Evolutionary conservation across 805 yeast genomes (phyloP).

Genomic region (Lachancea sp.): DNA sequence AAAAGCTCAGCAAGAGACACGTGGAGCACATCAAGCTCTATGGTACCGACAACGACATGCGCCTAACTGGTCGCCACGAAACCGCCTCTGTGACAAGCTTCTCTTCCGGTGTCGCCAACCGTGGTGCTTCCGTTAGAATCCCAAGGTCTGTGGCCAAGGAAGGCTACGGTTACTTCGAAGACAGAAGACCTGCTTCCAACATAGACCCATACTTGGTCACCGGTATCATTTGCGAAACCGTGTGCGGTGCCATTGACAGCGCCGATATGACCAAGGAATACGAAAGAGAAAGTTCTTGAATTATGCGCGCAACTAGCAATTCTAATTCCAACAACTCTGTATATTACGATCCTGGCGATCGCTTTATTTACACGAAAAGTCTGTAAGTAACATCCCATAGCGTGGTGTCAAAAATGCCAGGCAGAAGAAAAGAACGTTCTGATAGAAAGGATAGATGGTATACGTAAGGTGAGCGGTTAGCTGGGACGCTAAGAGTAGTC

Average conservation of each 20-base stretch:
- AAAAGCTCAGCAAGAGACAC: conserved; percentile 92
- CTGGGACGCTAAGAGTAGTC: no score
- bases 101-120: conserved; percentile 98
- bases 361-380: neutral
- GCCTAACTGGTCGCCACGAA: conserved; percentile 98
- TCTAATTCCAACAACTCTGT: neutral
- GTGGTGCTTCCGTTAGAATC: conserved; percentile 98
- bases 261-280: conserved; percentile 91
- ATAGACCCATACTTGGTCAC: conserved; percentile 98
- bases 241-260: conserved; percentile 88
- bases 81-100: conserved; percentile 89
- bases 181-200: conserved; percentile 99
- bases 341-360: conserved; percentile 8
- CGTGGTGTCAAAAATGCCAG: conserved; percentile 1
- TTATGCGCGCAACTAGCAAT: neutral
- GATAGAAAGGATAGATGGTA: neutral
- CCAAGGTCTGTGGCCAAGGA: conserved; percentile 98
- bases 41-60: conserved; percentile 90
- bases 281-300: conserved; percentile 31
- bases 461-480: no score
- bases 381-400: neutral
- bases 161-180: conserved; percentile 98
- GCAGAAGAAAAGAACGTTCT: neutral
- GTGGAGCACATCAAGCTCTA: conserved; percentile 90
- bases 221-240: conserved; percentile 96